Percentiles rank a stretch among this genome's conserved stretches.
phyloP scores from a whole-genome alignment of 495 filamentous ascomycete genomes.

The Evernia prunastri region DNA sequence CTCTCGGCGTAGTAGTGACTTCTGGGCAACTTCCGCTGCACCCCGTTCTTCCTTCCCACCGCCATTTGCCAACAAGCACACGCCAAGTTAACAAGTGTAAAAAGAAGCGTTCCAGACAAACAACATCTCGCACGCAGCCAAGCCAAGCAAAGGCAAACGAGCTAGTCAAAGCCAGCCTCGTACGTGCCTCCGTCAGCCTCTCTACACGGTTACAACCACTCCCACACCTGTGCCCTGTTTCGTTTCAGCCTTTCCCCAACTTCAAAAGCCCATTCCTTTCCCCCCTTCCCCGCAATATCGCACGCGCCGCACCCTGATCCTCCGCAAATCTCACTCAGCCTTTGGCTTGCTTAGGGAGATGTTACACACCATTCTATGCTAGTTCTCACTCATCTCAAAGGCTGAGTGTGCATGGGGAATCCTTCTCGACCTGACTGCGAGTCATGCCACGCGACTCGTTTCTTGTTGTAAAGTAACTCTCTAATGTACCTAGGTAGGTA shows the following conservation, averaged over 20 bases:
- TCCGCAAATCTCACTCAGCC: slow-evolving; percentile 2
- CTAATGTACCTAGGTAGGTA: too few species aligned
- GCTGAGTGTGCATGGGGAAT: too few species aligned
- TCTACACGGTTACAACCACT: too few species aligned
- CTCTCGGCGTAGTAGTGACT: neutral
- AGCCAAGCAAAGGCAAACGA: neutral
- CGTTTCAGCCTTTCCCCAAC: slow-evolving; percentile 8
- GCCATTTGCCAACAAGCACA: slow-evolving; percentile 2
- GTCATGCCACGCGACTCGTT: slow-evolving; percentile 2
- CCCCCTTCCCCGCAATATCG: too few species aligned
- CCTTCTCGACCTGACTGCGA: too few species aligned
- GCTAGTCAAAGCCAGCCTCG: neutral
- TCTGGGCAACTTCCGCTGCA: neutral
- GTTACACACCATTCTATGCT: too few species aligned
- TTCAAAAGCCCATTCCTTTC: neutral
- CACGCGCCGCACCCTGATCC: neutral
- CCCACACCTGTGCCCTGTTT: neutral
- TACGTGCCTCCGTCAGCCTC: neutral
- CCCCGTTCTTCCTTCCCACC: neutral
- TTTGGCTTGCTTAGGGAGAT: neutral
- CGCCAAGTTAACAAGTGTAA: neutral
- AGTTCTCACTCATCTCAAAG: neutral
- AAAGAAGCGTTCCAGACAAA: slow-evolving; percentile 1
- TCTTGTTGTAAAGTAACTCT: too few species aligned
- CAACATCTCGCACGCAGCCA: neutral